Percentiles rank a stretch among this genome's conserved stretches.
Conservation (phyloP, 345 rosid genomes). For the Camelina sativa region DNA sequence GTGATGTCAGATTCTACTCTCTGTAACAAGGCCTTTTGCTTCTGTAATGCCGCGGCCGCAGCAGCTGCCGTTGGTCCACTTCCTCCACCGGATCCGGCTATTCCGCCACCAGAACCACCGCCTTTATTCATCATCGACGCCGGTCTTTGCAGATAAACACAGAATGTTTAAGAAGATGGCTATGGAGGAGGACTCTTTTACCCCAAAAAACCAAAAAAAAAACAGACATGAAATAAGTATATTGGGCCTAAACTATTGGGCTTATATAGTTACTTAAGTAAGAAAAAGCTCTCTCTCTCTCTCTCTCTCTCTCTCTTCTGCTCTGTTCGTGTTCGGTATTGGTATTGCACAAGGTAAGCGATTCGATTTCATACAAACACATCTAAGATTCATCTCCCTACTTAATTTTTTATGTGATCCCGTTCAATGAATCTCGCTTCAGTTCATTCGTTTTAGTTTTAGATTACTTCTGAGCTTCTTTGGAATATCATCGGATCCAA, state of each 20-base stretch:
- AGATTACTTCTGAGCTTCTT: slow-evolving; percentile 4
- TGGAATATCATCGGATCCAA: slow-evolving; percentile 10
- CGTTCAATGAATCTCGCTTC: neutral
- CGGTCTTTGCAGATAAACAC: neutral
- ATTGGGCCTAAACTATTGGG: neutral
- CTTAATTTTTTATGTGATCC: neutral
- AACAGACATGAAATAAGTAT: neutral
- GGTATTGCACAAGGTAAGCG: slow-evolving; percentile 26
- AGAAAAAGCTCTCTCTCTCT: slow-evolving; percentile 15
- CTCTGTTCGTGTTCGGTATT: neutral
- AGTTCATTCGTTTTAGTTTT: neutral
- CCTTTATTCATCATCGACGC: slow-evolving; percentile 66
- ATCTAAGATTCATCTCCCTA: slow-evolving; percentile 20
- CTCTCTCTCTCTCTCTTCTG: neutral
- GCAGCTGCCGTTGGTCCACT: slow-evolving; percentile 82
- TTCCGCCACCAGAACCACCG: slow-evolving; percentile 48
- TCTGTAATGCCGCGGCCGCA: slow-evolving; percentile 77
- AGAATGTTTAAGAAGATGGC: neutral
- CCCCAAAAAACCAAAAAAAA: neutral
- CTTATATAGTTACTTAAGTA: neutral
- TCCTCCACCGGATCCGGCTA: slow-evolving; percentile 51
- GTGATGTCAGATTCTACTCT: slow-evolving; percentile 82
- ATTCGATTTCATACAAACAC: slow-evolving; percentile 3
- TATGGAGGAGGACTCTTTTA: neutral
- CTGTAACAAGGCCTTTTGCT: slow-evolving; percentile 81